These are phyloP conservation scores for Colletotrichum sp. DNA, from an alignment of 2,329 filamentous ascomycete species.

Conservation along the genomic window DNA sequence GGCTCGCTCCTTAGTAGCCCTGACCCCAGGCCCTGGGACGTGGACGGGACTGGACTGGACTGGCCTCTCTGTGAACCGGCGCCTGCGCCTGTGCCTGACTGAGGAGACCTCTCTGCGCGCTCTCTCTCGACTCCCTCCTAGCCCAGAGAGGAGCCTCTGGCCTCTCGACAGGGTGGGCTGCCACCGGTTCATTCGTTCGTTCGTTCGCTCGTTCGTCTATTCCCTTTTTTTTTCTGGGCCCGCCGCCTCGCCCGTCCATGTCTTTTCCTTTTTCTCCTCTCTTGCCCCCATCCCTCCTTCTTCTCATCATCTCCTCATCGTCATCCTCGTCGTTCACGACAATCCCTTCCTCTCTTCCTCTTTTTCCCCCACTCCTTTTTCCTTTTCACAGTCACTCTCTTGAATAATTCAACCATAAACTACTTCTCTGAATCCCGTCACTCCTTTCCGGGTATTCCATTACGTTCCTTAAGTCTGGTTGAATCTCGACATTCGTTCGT, in stretches of 20 bases:
- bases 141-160: neutral
- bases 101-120: neutral
- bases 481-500: conserved; percentile 25
- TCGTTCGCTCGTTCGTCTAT: conserved; percentile 6
- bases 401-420: conserved; percentile 41
- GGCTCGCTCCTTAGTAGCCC: neutral
- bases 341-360: conserved; percentile 40
- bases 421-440: conserved; percentile 49
- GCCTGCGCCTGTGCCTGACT: neutral
- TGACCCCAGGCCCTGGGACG: neutral
- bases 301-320: conserved; percentile 40
- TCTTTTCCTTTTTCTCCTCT: conserved; percentile 29
- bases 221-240: conserved; percentile 18
- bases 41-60: neutral
- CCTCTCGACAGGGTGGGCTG: conserved; percentile 9
- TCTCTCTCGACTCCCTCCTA: neutral
- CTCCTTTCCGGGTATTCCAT: conserved; percentile 54
- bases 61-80: neutral
- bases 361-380: conserved; percentile 40
- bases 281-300: conserved; percentile 31
- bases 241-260: conserved; percentile 24
- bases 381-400: conserved; percentile 56
- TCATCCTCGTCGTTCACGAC: conserved; percentile 36
- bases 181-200: conserved; percentile 7
- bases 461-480: conserved; percentile 42